These are phyloP conservation scores for Acanthamoeba healyi DNA, from an alignment of 208 protist genomes.

Conservation along the genomic window DNA sequence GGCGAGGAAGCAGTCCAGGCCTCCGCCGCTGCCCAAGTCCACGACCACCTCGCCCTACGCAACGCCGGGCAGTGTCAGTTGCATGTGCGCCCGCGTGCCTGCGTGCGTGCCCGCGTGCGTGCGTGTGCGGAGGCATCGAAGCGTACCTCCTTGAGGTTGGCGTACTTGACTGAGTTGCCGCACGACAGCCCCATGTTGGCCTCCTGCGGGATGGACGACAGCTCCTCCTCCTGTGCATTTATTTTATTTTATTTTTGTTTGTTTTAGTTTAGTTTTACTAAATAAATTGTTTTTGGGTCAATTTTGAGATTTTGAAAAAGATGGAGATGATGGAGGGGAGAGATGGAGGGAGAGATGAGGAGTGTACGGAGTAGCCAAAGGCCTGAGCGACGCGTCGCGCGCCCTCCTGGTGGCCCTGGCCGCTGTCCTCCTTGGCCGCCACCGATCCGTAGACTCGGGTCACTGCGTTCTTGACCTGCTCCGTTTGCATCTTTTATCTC, in stretches of 20 bases:
- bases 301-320: too few relatives aligned
- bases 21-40: conserved; percentile 27
- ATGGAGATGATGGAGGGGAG: too few relatives aligned
- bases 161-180: conserved; percentile 60
- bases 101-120: background rate
- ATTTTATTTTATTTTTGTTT: background rate
- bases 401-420: background rate
- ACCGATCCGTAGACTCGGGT: conserved; percentile 16
- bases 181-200: conserved; percentile 53
- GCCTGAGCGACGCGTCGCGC: conserved; percentile 18
- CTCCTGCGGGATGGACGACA: conserved; percentile 7
- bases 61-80: background rate
- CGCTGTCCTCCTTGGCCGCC: background rate
- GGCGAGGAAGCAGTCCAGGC: conserved; percentile 46
- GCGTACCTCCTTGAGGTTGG: conserved; percentile 30
- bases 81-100: too few relatives aligned
- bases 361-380: conserved; percentile 17
- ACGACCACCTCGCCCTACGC: conserved; percentile 31
- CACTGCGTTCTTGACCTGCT: conserved; percentile 25
- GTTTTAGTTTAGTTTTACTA: too few relatives aligned
- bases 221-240: background rate
- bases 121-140: background rate
- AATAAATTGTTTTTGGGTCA: too few relatives aligned
- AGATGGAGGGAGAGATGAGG: too few relatives aligned
- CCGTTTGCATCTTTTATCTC: background rate